Base-by-base conservation (phyloP, 257 asterid species). In the Gentiana macrophylla region DNA sequence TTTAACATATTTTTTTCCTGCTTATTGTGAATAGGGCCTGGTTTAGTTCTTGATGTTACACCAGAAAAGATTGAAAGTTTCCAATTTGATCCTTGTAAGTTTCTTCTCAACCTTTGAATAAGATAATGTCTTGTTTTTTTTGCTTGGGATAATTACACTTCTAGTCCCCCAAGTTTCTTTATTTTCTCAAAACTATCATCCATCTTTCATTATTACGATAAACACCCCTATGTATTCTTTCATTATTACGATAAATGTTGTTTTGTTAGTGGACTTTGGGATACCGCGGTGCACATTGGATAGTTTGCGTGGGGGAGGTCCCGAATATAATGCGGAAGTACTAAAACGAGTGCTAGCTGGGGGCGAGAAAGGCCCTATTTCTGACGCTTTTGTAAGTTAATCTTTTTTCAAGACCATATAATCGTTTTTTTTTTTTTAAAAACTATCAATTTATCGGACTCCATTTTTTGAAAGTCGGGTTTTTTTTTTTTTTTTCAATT, bases 361-460 rank as follows among this genome's bases (percentile, higher is more conserved):
- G n/a, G 95, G 94, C n/a, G 86, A 84, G 69, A 70, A 72, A 60
- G 94, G 95, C 50, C 70, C 89, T 46, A 71, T 81, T 43, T 94
- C 86, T 36, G 92, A 84, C 74, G 94, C 95, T 50, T 43, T 86
- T 41, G 95, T 86, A 63, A 69, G 86, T 74, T 41, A 4, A 62
- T 57, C n/a, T 32, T 3, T 32, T 3, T 24, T 24, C 24, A 24
- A 24, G 24, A 24, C 24, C 24, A 24, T 24, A 24, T 24, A 24
- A 24, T 24, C 24, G 24, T 0, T 24, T 24, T 48, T 3, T 36
- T 35, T 24, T 37, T 15, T 15, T 38, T 1, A 24, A 24, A 24
- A 24, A 24, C 24, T 24, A 24, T 24, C 24, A 24, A 4, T 53
- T 32, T 41, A 8, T 62, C 55, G 24, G 24, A 24, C 0, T 24